Conservation (phyloP, 768 basidiomycete species). For the Galerina marginata region DNA sequence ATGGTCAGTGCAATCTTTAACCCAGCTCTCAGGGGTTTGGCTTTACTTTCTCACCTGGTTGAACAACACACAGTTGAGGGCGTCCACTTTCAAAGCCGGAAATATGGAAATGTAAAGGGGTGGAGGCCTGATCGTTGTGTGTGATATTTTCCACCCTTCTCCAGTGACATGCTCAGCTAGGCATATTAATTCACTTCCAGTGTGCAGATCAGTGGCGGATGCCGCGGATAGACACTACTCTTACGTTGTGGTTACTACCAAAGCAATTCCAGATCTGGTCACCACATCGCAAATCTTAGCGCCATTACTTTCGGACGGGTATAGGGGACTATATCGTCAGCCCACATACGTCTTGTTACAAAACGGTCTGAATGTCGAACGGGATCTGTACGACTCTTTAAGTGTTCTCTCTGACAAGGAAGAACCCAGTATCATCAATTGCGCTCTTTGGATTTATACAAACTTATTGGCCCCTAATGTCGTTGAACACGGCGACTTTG, state of each 20-base stretch:
- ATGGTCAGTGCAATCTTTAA: slow-evolving; percentile 39
- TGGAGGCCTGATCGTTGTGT: slow-evolving; percentile 72
- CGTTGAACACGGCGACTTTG: slow-evolving; percentile 59
- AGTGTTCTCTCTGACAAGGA: slow-evolving; percentile 39
- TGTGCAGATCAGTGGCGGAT: slow-evolving; percentile 60
- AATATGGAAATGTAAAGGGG: slow-evolving; percentile 62
- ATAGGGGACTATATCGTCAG: slow-evolving; percentile 50
- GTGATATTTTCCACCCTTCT: slow-evolving; percentile 21
- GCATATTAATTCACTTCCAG: slow-evolving; percentile 35
- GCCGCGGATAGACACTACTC: slow-evolving; percentile 67
- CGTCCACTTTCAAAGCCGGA: slow-evolving; percentile 58
- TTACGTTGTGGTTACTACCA: slow-evolving; percentile 71
- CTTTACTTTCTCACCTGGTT: slow-evolving; percentile 1
- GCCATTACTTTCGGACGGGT: slow-evolving; percentile 55
- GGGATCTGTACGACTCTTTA: slow-evolving; percentile 62
- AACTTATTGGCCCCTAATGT: slow-evolving; percentile 52
- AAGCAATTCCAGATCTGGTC: slow-evolving; percentile 71
- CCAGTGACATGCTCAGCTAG: neutral
- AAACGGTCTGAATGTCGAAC: slow-evolving; percentile 76
- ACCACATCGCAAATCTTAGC: slow-evolving; percentile 61
- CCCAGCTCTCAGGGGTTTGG: neutral
- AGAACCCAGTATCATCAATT: slow-evolving; percentile 58
- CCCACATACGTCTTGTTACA: slow-evolving; percentile 69
- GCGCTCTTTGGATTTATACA: slow-evolving; percentile 59
- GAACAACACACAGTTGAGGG: slow-evolving; percentile 47